Evolutionary conservation across 495 filamentous ascomycete genomes (phyloP).

Genomic region (Aspergillus steynii): DNA sequence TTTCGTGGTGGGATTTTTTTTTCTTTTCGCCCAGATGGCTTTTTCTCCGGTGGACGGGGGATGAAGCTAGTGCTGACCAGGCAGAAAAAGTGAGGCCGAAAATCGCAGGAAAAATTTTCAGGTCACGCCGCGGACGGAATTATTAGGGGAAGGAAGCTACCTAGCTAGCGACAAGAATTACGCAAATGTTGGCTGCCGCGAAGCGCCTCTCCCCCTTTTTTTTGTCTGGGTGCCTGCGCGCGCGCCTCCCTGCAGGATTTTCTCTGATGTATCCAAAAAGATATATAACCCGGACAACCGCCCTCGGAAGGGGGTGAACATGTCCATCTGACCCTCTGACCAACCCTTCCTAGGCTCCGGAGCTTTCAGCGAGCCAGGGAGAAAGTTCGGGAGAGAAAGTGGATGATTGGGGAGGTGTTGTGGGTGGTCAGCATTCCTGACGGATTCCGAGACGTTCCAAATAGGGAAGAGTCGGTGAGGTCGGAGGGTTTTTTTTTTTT

Average conservation of each 20-base stretch:
- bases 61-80: constrained; percentile 2
- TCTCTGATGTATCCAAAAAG: constrained; percentile 17
- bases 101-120: constrained; percentile 3
- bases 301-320: constrained; percentile 10
- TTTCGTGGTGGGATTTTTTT: neutral
- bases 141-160: neutral
- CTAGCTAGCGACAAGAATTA: neutral
- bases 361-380: neutral
- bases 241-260: constrained; percentile 8
- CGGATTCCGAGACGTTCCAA: constrained; percentile 8
- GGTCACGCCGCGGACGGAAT: constrained; percentile 9
- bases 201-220: neutral
- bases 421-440: constrained; percentile 5
- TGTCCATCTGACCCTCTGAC: neutral
- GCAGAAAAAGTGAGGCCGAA: neutral
- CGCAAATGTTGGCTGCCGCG: neutral
- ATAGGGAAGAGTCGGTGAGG: constrained; percentile 14
- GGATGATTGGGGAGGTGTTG: constrained; percentile 1
- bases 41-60: neutral
- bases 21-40: too few species aligned
- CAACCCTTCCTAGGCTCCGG: neutral
- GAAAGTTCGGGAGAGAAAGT: constrained; percentile 1
- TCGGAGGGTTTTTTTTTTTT: neutral
- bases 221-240: neutral
- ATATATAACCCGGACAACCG: constrained; percentile 16